A percentile compares a stretch with the other conserved stretches of the same genome.
phyloP scores from a whole-genome alignment of 2,329 filamentous ascomycete genomes.

The Cercospora sesami region DNA sequence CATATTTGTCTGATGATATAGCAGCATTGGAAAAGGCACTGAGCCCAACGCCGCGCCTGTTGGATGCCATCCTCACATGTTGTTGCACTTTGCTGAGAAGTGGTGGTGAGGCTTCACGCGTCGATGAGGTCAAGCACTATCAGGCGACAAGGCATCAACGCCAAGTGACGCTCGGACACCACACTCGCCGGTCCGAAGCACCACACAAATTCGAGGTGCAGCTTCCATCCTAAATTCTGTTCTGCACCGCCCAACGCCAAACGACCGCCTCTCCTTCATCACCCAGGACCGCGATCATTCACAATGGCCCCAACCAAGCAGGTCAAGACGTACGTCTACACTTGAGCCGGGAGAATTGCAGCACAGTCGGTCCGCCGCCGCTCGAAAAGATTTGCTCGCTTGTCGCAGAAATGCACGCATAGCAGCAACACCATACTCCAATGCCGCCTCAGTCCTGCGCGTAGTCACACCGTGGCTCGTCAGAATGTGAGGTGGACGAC shows the following conservation, averaged over 20 bases:
- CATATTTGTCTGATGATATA: slow-evolving; percentile 84
- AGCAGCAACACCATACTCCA: slow-evolving; percentile 31
- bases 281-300: slow-evolving; percentile 41
- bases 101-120: not conserved
- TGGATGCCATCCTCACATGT: slow-evolving; percentile 44
- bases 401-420: slow-evolving; percentile 17
- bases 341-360: slow-evolving; percentile 48
- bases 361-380: slow-evolving; percentile 73
- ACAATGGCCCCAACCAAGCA: slow-evolving; percentile 54
- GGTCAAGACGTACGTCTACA: slow-evolving; percentile 56
- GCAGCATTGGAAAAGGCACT: slow-evolving; percentile 84
- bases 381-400: slow-evolving; percentile 52
- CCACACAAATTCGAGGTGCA: slow-evolving; percentile 24
- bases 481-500: slow-evolving; percentile 38
- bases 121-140: not conserved
- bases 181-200: slow-evolving; percentile 12
- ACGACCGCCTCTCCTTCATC: slow-evolving; percentile 18
- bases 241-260: slow-evolving; percentile 42
- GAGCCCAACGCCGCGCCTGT: slow-evolving; percentile 80
- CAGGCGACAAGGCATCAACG: slow-evolving; percentile 13
- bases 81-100: not conserved
- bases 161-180: slow-evolving; percentile 12
- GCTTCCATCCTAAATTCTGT: slow-evolving; percentile 21
- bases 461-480: slow-evolving; percentile 38
- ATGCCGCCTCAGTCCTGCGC: slow-evolving; percentile 39